phyloP scores from a whole-genome alignment of 2,329 filamentous ascomycete species.

The Bimuria novae-zelandiae region DNA sequence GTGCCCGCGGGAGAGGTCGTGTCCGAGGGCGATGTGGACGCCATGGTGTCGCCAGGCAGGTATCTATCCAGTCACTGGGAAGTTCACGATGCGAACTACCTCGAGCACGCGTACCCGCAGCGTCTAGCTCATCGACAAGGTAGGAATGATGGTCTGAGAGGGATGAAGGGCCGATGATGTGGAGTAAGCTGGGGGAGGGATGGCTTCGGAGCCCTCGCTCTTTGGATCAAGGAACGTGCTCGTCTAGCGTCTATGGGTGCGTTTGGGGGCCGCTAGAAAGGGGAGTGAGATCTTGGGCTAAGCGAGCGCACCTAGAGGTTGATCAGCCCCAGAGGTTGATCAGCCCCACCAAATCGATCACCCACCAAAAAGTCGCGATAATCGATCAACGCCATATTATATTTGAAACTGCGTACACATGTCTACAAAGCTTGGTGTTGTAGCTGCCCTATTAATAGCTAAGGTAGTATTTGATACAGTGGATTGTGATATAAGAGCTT shows the following conservation, averaged over 20 bases:
- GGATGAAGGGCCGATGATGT: neutral
- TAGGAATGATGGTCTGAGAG: neutral
- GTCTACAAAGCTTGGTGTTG: no score
- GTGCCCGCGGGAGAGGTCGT: constrained; percentile 9
- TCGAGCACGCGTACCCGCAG: neutral
- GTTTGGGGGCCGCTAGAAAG: neutral
- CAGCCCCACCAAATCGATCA: no score
- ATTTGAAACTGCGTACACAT: no score
- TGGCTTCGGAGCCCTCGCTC: constrained; percentile 4
- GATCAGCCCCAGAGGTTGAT: no score
- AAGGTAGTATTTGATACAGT: no score
- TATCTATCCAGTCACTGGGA: neutral
- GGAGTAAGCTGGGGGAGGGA: constrained; percentile 9
- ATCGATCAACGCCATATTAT: no score
- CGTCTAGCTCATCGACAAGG: constrained; percentile 2
- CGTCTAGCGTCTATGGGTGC: neutral
- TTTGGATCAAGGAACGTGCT: neutral
- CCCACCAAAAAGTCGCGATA: no score
- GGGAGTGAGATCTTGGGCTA: neutral
- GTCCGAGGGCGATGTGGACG: constrained; percentile 10
- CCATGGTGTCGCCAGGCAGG: neutral
- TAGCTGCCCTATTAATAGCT: no score
- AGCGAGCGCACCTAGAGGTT: no score
- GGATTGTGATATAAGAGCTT: no score
- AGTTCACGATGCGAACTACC: no score